Evolutionary conservation across 345 rosid species (phyloP), one percentile per base, ranked within the genome.

Genomic region (Cardiospermum halicacabum): DNA sequence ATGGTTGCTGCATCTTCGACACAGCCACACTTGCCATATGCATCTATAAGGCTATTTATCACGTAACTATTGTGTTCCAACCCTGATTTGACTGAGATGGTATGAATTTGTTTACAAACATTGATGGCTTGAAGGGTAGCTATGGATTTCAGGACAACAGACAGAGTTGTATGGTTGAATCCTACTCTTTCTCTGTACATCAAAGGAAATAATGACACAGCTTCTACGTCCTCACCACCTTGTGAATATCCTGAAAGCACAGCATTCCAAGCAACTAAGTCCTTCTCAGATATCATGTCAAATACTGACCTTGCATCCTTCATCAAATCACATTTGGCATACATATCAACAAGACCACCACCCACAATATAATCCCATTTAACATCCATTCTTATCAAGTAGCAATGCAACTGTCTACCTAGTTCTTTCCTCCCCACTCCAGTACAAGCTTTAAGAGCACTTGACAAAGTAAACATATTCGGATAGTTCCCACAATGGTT

Each of bases 311-410:
- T 73, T 32, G 85, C 87, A 51, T 79, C 85, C 40, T 60, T 71
- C 72, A 73, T 62, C 36, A 58, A 69, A 55, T 64, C 32, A 51
- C 80, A 74, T 68, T 84, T 86, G 40, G 83, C 73, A 56, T 86
- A 84, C 84, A 84, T 66, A 64, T 86, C 85, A 2, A 86, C 53
- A 16, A 86, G 83, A 56, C 92, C 92, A 71, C 77, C 86, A 32
- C 75, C 62, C 25, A 84, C 49, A 73, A 86, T 73, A 30, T 73
- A 66, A 78, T 86, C 89, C 11, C 68, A 72, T 62, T 62, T 69
- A 5, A 55, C 53, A 68, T 80, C 73, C 67, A 73, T 72, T 79
- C 82, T 86, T 60, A 81, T 60, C 50, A 80, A 69, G 69, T 70
- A 49, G 58, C 77, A 62, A 60, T 81, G 89, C 69, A 83, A 64